phyloP scores from a whole-genome alignment of 306 rosid species.

The Dalbergia cochinchinensis region DNA sequence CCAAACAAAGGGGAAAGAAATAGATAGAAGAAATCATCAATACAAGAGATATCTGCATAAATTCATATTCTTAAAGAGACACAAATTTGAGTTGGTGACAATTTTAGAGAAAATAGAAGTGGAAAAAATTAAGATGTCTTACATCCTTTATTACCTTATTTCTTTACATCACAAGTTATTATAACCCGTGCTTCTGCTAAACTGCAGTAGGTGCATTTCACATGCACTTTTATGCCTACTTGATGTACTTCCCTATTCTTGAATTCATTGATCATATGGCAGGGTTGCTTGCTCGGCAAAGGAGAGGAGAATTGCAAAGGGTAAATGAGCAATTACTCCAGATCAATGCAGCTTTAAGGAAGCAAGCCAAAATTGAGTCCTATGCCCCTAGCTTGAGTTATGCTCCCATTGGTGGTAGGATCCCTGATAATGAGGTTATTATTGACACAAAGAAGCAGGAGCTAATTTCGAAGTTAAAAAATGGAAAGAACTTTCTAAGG shows the following conservation, averaged over 20 bases:
- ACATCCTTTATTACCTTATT: constrained; percentile 17
- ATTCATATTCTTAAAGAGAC: background rate
- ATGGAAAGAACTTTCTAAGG: constrained; percentile 88
- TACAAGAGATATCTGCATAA: background rate
- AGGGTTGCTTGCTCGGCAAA: constrained; percentile 97
- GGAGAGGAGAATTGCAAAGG: constrained; percentile 79
- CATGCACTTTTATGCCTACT: background rate
- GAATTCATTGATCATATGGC: constrained; percentile 35
- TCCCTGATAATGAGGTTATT: constrained; percentile 75
- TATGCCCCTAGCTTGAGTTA: constrained; percentile 94
- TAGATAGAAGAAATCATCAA: background rate
- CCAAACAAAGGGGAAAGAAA: background rate
- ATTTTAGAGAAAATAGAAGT: background rate
- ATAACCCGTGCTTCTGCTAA: constrained; percentile 2
- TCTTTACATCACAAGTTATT: constrained; percentile 2
- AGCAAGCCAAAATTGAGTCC: constrained; percentile 97
- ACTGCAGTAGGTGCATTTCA: constrained; percentile 17
- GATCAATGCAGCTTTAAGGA: constrained; percentile 84
- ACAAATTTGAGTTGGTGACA: background rate
- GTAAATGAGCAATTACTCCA: constrained; percentile 93
- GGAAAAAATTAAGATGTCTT: background rate
- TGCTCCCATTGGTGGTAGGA: constrained; percentile 82
- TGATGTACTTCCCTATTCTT: constrained; percentile 27
- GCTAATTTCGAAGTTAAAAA: constrained; percentile 80
- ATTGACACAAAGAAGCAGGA: constrained; percentile 86